Evolutionary conservation across 1,284 basidiomycete species (phyloP), one percentile per base, ranked within the genome.

Genomic region (Heterobasidion irregulare): DNA sequence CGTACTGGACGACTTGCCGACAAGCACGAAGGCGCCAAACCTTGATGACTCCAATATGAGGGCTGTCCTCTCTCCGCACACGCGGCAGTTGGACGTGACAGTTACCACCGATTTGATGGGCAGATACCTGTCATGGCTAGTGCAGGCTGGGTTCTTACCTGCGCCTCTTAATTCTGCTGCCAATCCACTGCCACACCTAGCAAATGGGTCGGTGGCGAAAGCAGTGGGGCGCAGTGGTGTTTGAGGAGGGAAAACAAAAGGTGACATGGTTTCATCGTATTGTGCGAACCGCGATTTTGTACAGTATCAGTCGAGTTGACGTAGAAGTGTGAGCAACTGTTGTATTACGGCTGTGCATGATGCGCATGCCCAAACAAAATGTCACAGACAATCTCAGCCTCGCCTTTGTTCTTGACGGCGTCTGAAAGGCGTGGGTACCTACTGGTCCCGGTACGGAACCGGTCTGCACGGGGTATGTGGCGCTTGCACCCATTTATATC

Each of bases 1-100:
- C 65, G 97, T 98, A 18, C 75, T 99, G 18, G 96, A 98, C 68
- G 97, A 99, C 70, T 76, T 99, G 45, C 97, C 97, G 3, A 97
- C 95, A 19, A 92, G 89, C 66, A 99, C 96, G 52, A 98, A 97
- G 74, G 86, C 93, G 2, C 92, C 97, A 2, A 90, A 92, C 65
- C 75, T 99, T 47, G 92, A 97, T 67, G 94, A 98, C 68, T 68
- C 76, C 15, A 96, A 97, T 68, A 95, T 94, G 10, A 72, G 75
- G 49, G 75, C 78, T 5, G 70, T 98, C 15, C 34, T 50, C 26
- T 4, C 6, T 50, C 72, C 93, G 33, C 66, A 68, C 35, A 72
- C 74, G n/a, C 75, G 77, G 36, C 71, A 71, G 15, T 65, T 66
- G 41, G 63, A 69, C 18, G 61, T 71, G 48, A 92, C 93, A 0